A percentile compares a stretch with the other conserved stretches of the same genome.
phyloP scores from a whole-genome alignment of 345 rosid species.

The Crucihimalaya himalaica region DNA sequence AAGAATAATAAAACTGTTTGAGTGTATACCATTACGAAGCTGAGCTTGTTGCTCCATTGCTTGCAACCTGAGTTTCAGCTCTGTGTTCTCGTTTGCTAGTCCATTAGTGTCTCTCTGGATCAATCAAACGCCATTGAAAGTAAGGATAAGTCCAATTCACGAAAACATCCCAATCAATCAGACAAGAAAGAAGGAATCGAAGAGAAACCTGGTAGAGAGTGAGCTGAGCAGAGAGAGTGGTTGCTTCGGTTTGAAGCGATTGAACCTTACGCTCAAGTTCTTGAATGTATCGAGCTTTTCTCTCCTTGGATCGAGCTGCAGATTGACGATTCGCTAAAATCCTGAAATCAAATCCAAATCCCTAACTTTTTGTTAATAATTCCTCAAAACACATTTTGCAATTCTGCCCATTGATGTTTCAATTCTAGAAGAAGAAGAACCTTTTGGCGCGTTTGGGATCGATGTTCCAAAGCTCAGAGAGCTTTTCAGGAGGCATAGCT shows the following conservation, averaged over 20 bases:
- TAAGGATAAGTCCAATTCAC: neutral
- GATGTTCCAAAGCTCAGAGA: slow-evolving; percentile 68
- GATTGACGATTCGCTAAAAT: slow-evolving; percentile 86
- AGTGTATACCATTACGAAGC: slow-evolving; percentile 68
- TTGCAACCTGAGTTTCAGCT: slow-evolving; percentile 72
- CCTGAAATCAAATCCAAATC: slow-evolving; percentile 41
- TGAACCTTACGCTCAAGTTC: slow-evolving; percentile 89
- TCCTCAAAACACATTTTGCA: neutral
- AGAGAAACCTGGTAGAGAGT: slow-evolving; percentile 63
- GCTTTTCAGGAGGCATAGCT: slow-evolving; percentile 75
- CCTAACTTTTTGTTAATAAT: slow-evolving; percentile 5
- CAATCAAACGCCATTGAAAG: neutral
- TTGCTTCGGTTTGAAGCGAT: slow-evolving; percentile 78
- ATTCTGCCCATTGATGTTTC: neutral
- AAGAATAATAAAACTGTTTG: neutral
- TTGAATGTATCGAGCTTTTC: slow-evolving; percentile 74
- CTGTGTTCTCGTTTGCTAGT: slow-evolving; percentile 65
- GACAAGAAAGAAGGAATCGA: neutral
- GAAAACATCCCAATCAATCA: neutral
- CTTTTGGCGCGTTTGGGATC: slow-evolving; percentile 84
- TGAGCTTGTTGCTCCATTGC: slow-evolving; percentile 86
- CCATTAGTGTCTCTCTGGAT: slow-evolving; percentile 75
- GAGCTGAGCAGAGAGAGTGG: slow-evolving; percentile 84
- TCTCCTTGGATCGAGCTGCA: slow-evolving; percentile 90
- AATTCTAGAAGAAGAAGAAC: slow-evolving; percentile 27